Conservation (phyloP, 345 rosid species). For the Diplotaxis tenuifolia region DNA sequence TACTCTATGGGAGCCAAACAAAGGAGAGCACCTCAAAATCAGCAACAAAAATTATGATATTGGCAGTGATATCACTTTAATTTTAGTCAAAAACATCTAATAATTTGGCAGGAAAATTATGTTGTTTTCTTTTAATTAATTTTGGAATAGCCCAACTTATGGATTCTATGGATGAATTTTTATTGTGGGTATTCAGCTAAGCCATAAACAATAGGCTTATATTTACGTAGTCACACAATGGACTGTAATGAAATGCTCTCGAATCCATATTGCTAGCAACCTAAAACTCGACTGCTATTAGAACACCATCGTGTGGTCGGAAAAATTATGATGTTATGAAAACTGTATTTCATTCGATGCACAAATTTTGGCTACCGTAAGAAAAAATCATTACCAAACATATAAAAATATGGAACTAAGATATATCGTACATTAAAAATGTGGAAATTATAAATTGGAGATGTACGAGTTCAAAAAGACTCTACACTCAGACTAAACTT, state of each 20-base stretch:
- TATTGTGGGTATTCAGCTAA: no score
- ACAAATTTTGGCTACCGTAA: not conserved
- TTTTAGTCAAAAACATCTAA: not conserved
- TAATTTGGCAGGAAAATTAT: not conserved
- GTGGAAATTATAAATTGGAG: not conserved
- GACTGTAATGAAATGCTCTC: no score
- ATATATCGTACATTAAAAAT: not conserved
- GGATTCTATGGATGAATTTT: no score
- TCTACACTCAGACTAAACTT: not conserved
- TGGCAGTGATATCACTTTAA: not conserved
- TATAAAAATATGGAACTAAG: not conserved
- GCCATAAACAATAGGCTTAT: no score
- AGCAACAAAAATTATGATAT: not conserved
- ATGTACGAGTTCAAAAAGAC: constrained; percentile 20
- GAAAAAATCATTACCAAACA: not conserved
- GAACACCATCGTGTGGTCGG: no score
- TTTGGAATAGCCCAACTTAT: no score
- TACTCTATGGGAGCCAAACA: not conserved
- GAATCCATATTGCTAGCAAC: no score
- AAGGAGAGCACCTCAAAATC: not conserved
- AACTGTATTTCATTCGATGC: not conserved
- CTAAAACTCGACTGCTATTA: no score
- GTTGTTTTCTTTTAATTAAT: no score
- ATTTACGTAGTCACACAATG: no score
- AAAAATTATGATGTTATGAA: not conserved